Conservation (phyloP, 2,329 filamentous ascomycete genomes). For the Arthrobotrys sinensis region DNA sequence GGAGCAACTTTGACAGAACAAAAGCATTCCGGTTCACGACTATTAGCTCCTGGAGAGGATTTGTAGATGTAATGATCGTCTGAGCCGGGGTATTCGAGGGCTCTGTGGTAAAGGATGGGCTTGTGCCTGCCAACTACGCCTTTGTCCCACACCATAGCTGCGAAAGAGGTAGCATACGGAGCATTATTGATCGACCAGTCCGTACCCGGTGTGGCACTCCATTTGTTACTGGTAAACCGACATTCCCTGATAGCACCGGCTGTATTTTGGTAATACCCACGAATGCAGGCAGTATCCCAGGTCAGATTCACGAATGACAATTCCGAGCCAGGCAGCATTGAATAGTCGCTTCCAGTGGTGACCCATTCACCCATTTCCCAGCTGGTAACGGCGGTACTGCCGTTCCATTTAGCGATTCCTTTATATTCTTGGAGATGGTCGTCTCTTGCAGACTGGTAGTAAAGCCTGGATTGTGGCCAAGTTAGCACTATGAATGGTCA, state of each 20-base stretch:
- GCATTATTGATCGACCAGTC: not conserved
- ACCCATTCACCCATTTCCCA: not conserved
- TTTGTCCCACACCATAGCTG: constrained; percentile 6
- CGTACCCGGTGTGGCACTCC: not conserved
- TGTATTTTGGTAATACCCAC: constrained; percentile 15
- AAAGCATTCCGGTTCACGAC: not conserved
- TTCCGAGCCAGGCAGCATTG: constrained; percentile 3
- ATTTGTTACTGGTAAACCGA: not conserved
- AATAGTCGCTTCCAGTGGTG: not conserved
- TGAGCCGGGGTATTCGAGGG: not conserved
- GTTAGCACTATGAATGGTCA: not conserved
- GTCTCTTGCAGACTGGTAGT: constrained; percentile 18
- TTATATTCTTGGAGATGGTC: constrained; percentile 9
- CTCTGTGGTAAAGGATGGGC: constrained; percentile 4
- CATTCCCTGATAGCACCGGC: not conserved
- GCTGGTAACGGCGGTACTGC: not conserved
- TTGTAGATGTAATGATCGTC: constrained; percentile 2
- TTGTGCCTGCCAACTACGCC: not conserved
- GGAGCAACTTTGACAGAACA: not conserved
- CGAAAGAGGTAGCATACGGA: not conserved
- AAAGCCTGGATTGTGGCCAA: not conserved
- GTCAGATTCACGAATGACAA: constrained; percentile 14
- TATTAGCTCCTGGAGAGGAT: not conserved
- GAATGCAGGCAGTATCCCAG: not conserved
- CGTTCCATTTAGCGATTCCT: constrained; percentile 4